These are phyloP conservation scores for Chlorencoelia australis DNA, from an alignment of 2,329 filamentous ascomycete genomes.

Conservation along the genomic window DNA sequence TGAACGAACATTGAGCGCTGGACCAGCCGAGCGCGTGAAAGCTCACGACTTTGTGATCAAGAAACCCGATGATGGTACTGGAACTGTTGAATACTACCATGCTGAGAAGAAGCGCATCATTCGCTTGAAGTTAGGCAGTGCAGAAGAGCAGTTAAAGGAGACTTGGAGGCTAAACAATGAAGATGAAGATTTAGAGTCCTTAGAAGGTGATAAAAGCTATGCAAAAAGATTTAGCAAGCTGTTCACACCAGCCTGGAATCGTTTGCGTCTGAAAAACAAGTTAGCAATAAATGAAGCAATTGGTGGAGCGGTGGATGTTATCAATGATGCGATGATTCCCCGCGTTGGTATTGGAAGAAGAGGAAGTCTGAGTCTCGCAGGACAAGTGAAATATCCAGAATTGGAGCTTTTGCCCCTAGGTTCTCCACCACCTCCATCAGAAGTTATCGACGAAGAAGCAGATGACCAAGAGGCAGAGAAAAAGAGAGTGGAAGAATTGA, in stretches of 20 bases:
- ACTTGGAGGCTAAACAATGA: too few relatives aligned
- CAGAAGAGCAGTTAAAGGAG: too few relatives aligned
- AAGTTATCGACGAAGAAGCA: slow-evolving; percentile 7
- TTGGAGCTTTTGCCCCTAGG: slow-evolving; percentile 20
- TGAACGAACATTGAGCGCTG: slow-evolving; percentile 16
- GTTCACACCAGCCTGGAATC: too few relatives aligned
- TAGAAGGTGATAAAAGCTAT: too few relatives aligned
- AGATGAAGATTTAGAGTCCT: too few relatives aligned
- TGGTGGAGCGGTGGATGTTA: background rate
- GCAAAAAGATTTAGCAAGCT: too few relatives aligned
- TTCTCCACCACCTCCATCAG: slow-evolving; percentile 6
- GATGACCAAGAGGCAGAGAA: slow-evolving; percentile 8
- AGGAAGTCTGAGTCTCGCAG: slow-evolving; percentile 17
- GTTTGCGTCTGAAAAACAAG: slow-evolving; percentile 2
- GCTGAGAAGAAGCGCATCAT: slow-evolving; percentile 3
- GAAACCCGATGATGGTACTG: slow-evolving; percentile 16
- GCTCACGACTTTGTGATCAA: slow-evolving; percentile 13
- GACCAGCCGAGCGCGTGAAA: slow-evolving; percentile 11
- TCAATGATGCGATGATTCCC: slow-evolving; percentile 6
- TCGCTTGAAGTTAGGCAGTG: too few relatives aligned
- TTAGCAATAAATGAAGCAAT: background rate
- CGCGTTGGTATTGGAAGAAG: slow-evolving; percentile 16
- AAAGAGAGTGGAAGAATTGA: slow-evolving; percentile 8
- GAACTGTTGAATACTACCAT: slow-evolving; percentile 2
- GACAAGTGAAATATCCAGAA: slow-evolving; percentile 21